Evolutionary conservation across 164 flowering plant genomes (phyloP), one percentile per base, ranked within the genome.

Genomic region (Aristolochia contorta): DNA sequence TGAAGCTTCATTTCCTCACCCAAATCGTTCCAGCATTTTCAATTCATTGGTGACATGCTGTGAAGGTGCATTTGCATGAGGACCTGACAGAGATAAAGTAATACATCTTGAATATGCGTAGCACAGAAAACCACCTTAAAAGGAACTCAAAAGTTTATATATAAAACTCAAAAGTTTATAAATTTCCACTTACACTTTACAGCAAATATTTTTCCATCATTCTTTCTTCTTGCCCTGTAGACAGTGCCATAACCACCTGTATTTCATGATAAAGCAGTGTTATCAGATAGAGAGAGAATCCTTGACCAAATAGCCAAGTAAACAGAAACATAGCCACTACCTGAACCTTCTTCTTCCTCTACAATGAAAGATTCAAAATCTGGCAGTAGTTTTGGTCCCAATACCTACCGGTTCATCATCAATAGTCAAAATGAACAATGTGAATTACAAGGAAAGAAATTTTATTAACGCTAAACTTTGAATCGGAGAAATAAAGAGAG

Each of bases 1-100:
- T 22, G 52, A 20, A 49, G n/a, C 52, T 20, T 53, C 14, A 1
- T n/a, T 52, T 55, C 15, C 75, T 72, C 78, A 91, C 96, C 97
- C 94, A 82, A 86, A 88, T 54, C 85, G 78, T 71, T 86, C 83
- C 63, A 89, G 78, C 96, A 89, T 89, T 72, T 71, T 84, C 55
- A 75, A 57, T 69, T 91, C 96, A 67, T 89, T 87, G 47, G 61
- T 66, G 21, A 83, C 79, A 76, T 84, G 83, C n/a, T 82, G 78
- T 23, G 47, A 70, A 50, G 76, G 84, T 66, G 93, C 91, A 67
- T 80, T 79, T 25, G 74, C 71, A 77, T 89, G 96, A 69, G 95
- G 96, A 56, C 81, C 96, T 91, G 79, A 20, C 47, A 61, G 13
- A 61, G 24, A 15, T 41, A 21, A 37, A 22, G 8, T 12, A 53